Evolutionary conservation across 108 stramenopile species (phyloP).

Genomic region (Thalassiosira profunda): DNA sequence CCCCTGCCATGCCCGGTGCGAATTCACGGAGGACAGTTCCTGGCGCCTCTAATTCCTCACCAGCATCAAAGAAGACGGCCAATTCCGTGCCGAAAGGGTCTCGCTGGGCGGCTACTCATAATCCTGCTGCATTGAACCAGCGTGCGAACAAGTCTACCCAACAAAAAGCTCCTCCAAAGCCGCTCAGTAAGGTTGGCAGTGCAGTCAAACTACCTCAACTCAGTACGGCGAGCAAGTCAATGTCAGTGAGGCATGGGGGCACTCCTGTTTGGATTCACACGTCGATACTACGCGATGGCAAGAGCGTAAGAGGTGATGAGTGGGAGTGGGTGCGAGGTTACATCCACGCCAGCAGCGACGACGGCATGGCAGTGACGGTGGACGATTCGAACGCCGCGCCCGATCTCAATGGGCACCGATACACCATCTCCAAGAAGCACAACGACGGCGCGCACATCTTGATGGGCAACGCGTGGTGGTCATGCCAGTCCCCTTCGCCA

Average conservation of each 20-base stretch:
- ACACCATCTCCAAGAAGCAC: slow-evolving; percentile 18
- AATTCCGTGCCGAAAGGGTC: no score
- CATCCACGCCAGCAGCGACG: slow-evolving; percentile 5
- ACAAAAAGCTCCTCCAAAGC: slow-evolving; percentile 7
- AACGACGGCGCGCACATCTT: slow-evolving; percentile 21
- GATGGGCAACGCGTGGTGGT: slow-evolving; percentile 45
- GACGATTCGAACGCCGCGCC: slow-evolving; percentile 2
- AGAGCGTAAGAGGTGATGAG: not conserved
- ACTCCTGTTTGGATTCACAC: slow-evolving; percentile 38
- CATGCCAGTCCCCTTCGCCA: not conserved
- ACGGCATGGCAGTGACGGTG: slow-evolving; percentile 17
- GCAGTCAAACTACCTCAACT: not conserved
- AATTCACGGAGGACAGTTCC: no score
- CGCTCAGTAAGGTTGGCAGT: not conserved
- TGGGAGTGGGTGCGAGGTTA: slow-evolving; percentile 46
- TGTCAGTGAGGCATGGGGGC: slow-evolving; percentile 14
- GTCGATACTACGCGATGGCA: slow-evolving; percentile 12
- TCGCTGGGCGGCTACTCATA: not conserved
- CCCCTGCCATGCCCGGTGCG: no score
- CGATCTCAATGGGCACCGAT: slow-evolving; percentile 15
- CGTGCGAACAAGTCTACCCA: not conserved
- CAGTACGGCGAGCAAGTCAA: not conserved
- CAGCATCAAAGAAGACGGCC: not conserved
- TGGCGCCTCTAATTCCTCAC: not conserved
- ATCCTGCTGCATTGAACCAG: not conserved